Conservation (phyloP, 2,329 filamentous ascomycete species). For the Phyllosticta citrichinensis region DNA sequence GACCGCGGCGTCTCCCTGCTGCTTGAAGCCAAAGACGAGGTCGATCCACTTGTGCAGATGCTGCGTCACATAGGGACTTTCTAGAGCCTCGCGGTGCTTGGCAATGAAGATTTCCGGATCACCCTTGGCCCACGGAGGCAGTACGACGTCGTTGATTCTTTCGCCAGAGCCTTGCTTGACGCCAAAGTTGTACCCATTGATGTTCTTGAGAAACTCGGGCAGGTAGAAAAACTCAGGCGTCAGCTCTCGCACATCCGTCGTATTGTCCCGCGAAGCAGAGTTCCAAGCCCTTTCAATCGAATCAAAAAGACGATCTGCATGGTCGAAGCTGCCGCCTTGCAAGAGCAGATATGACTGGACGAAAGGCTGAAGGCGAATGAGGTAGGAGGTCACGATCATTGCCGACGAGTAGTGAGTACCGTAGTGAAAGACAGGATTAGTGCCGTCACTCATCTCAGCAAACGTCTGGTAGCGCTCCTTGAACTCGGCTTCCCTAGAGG, state of each 20-base stretch:
- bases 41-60: slow-evolving; percentile 94
- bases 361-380: slow-evolving; percentile 91
- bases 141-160: slow-evolving; percentile 70
- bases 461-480: slow-evolving; percentile 77
- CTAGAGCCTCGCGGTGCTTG: slow-evolving; percentile 89
- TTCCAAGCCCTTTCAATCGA: slow-evolving; percentile 86
- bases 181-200: slow-evolving; percentile 92
- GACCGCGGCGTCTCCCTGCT: slow-evolving; percentile 82
- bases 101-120: slow-evolving; percentile 92
- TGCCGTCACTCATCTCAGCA: slow-evolving; percentile 74
- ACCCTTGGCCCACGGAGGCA: slow-evolving; percentile 96
- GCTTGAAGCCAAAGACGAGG: slow-evolving; percentile 86
- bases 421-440: slow-evolving; percentile 80
- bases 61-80: slow-evolving; percentile 84
- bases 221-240: slow-evolving; percentile 97
- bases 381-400: slow-evolving; percentile 95
- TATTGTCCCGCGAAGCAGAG: slow-evolving; percentile 79
- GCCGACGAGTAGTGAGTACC: slow-evolving; percentile 98
- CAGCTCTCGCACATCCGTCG: slow-evolving; percentile 87
- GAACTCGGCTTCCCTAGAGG: slow-evolving; percentile 66
- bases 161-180: slow-evolving; percentile 69
- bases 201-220: slow-evolving; percentile 87
- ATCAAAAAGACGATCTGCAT: slow-evolving; percentile 90
- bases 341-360: slow-evolving; percentile 90
- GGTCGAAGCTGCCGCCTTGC: slow-evolving; percentile 93